Evolutionary conservation across 2,329 filamentous ascomycete species (phyloP).

Genomic region (Fulvia fulva): DNA sequence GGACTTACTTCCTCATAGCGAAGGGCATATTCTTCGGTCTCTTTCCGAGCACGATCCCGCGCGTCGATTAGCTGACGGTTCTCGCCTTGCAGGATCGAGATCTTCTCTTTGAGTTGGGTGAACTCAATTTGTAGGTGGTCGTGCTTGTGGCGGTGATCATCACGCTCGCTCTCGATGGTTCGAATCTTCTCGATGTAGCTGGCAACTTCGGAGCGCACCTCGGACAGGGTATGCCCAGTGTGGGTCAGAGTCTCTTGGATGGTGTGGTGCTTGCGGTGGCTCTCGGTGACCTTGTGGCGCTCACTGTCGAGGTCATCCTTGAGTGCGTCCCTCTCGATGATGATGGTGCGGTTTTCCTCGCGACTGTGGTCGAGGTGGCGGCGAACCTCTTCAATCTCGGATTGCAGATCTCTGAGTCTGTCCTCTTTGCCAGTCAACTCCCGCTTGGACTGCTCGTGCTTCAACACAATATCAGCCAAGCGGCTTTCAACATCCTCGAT

Average conservation of each 20-base stretch:
- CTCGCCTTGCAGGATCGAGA: constrained; percentile 25
- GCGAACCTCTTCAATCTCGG: constrained; percentile 23
- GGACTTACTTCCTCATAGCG: constrained; percentile 22
- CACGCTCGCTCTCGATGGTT: constrained; percentile 27
- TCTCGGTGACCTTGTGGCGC: constrained; percentile 23
- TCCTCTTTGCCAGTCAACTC: constrained; percentile 27
- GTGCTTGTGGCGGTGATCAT: constrained; percentile 26
- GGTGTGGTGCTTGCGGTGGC: constrained; percentile 21
- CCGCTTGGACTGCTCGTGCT: constrained; percentile 26
- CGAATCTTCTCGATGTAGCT: constrained; percentile 26
- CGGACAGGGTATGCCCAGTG: constrained; percentile 23
- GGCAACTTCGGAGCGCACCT: constrained; percentile 22
- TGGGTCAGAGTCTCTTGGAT: constrained; percentile 23
- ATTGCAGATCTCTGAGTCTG: constrained; percentile 23
- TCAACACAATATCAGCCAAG: constrained; percentile 22
- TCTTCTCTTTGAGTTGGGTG: constrained; percentile 24
- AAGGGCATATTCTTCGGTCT: constrained; percentile 24
- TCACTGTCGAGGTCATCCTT: constrained; percentile 27
- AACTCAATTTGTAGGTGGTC: constrained; percentile 23
- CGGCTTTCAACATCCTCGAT: constrained; percentile 25
- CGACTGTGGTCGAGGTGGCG: constrained; percentile 25
- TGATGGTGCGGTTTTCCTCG: constrained; percentile 25
- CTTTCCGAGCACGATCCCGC: constrained; percentile 24
- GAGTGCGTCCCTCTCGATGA: constrained; percentile 27
- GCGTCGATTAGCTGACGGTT: constrained; percentile 20